These are phyloP conservation scores for Nothopassalora personata DNA, from an alignment of 2,329 filamentous ascomycete species.

Conservation along the genomic window DNA sequence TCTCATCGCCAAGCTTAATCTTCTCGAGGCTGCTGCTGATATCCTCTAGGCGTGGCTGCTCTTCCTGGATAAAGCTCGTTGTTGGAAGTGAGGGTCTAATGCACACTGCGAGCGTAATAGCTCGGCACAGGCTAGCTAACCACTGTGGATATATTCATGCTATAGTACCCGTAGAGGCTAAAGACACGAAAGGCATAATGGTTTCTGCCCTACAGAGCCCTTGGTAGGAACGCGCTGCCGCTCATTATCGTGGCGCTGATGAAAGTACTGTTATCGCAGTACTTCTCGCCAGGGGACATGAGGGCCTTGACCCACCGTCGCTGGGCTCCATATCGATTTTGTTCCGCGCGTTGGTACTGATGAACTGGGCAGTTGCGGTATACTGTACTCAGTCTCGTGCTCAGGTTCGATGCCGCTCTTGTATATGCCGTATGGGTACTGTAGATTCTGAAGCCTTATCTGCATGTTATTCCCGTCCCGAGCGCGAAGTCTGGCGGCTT, in stretches of 20 bases:
- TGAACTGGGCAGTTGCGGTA: slow-evolving; percentile 40
- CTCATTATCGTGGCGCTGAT: slow-evolving; percentile 13
- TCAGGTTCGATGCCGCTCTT: slow-evolving; percentile 47
- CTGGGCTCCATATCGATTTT: slow-evolving; percentile 35
- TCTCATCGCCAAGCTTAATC: slow-evolving; percentile 19
- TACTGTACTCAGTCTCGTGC: slow-evolving; percentile 36
- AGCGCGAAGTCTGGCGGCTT: slow-evolving; percentile 36
- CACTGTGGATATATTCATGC: slow-evolving; percentile 18
- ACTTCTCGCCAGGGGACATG: slow-evolving; percentile 40
- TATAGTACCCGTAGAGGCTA: slow-evolving; percentile 34
- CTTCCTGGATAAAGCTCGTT: slow-evolving; percentile 38
- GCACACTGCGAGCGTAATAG: slow-evolving; percentile 33
- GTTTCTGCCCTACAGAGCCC: slow-evolving; percentile 30
- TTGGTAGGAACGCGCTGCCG: slow-evolving; percentile 4
- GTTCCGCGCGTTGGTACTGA: slow-evolving; percentile 36
- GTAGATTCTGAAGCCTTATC: slow-evolving; percentile 38
- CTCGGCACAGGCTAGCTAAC: slow-evolving; percentile 23
- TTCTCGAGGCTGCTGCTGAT: slow-evolving; percentile 31
- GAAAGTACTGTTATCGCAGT: slow-evolving; percentile 24
- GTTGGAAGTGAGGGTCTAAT: slow-evolving; percentile 36
- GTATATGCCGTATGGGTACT: slow-evolving; percentile 38
- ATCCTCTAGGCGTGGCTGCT: slow-evolving; percentile 16
- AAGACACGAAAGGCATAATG: slow-evolving; percentile 33
- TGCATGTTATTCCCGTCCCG: slow-evolving; percentile 45
- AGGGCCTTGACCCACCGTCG: slow-evolving; percentile 43